phyloP scores from a whole-genome alignment of 441 rosid genomes.

The Euphorbia schlechtendalii region DNA sequence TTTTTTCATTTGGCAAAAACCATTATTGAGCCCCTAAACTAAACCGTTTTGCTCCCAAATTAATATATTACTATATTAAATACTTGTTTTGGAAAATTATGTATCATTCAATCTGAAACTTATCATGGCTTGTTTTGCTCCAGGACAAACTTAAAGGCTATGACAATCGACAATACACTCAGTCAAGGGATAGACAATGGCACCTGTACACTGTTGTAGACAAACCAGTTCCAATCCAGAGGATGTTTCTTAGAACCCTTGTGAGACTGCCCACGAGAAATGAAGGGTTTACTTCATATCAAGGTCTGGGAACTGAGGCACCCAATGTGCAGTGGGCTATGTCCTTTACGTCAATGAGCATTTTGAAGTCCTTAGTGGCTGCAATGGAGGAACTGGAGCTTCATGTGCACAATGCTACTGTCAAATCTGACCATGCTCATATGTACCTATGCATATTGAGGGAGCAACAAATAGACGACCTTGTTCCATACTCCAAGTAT shows the following conservation, averaged over 20 bases:
- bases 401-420: constrained; percentile 73
- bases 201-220: constrained; percentile 84
- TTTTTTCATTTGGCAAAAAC: background rate
- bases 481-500: constrained; percentile 83
- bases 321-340: constrained; percentile 38
- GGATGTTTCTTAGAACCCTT: constrained; percentile 98
- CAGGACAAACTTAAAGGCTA: constrained; percentile 98
- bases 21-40: background rate
- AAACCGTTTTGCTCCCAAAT: background rate
- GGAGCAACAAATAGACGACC: constrained; percentile 87
- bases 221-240: constrained; percentile 68
- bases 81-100: background rate
- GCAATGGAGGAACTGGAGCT: constrained; percentile 99
- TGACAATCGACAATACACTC: constrained; percentile 60
- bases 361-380: constrained; percentile 78
- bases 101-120: constrained; percentile 17
- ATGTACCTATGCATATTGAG: constrained; percentile 91
- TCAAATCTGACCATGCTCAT: constrained; percentile 87
- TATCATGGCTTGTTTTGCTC: constrained; percentile 17
- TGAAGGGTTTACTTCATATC: constrained; percentile 56
- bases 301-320: constrained; percentile 47
- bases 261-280: constrained; percentile 81
- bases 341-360: constrained; percentile 78
- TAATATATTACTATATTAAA: background rate
- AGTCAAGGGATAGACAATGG: constrained; percentile 94